Conservation (phyloP, 2,329 filamentous ascomycete genomes). For the Botrytis paeoniae region DNA sequence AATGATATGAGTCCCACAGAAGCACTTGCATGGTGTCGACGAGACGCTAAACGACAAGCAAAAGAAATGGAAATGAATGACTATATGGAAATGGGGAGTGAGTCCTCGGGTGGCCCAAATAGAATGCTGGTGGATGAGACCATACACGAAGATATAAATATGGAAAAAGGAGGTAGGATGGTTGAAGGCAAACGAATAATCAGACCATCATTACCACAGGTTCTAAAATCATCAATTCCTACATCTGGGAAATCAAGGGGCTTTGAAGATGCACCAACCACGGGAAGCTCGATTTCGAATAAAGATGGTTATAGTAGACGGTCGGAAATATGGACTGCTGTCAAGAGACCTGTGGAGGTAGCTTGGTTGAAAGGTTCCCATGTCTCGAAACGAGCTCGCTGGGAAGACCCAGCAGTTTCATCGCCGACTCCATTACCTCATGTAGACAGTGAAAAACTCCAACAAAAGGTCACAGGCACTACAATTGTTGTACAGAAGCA, state of each 20-base stretch:
- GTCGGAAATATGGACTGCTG: conserved; percentile 12
- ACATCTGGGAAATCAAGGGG: background rate
- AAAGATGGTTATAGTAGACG: background rate
- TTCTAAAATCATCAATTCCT: background rate
- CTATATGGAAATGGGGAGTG: background rate
- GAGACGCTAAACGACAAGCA: conserved; percentile 25
- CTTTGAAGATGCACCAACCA: conserved; percentile 9
- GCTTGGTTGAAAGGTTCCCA: conserved; percentile 37
- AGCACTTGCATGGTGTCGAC: conserved; percentile 29
- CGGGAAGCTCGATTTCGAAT: background rate
- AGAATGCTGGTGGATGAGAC: conserved; percentile 3
- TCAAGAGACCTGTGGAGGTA: conserved; percentile 28
- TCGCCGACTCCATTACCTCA: conserved; percentile 33
- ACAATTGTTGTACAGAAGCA: background rate
- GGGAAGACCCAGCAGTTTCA: conserved; percentile 29
- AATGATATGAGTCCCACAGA: conserved; percentile 27
- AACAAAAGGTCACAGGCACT: background rate
- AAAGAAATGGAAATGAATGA: conserved; percentile 9
- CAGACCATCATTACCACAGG: background rate
- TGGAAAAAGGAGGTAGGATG: background rate
- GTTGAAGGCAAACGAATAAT: background rate
- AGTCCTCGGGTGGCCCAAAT: background rate
- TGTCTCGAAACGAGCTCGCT: conserved; percentile 34
- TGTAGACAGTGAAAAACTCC: background rate
- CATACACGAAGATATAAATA: background rate